Conservation (phyloP, 495 filamentous ascomycete genomes). For the Rhypophila decipiens region DNA sequence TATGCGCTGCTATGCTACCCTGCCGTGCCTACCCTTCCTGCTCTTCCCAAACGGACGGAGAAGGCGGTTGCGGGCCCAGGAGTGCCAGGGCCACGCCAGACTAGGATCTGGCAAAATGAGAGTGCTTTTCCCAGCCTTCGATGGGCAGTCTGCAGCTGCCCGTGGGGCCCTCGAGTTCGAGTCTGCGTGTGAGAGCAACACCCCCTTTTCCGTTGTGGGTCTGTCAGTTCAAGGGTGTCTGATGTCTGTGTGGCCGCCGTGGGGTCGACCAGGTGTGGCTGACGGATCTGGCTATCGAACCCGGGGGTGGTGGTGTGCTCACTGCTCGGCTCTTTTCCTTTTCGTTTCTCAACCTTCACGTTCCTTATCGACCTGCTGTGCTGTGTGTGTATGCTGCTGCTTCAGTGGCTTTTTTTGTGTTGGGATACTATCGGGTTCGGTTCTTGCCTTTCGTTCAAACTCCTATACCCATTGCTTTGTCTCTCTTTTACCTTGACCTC, state of each 20-base stretch:
- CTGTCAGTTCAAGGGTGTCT: constrained; percentile 4
- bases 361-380: constrained; percentile 20
- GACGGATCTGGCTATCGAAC: constrained; percentile 13
- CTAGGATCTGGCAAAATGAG: neutral
- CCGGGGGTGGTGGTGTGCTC: no score
- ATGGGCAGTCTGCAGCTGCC: constrained; percentile 1
- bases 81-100: neutral
- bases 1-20: no score
- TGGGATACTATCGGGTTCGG: constrained; percentile 11
- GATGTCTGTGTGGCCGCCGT: constrained; percentile 10
- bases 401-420: constrained; percentile 15
- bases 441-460: constrained; percentile 14
- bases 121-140: constrained; percentile 8
- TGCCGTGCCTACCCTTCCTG: constrained; percentile 2
- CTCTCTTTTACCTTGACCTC: constrained; percentile 20
- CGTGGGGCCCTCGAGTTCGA: neutral
- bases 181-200: no score
- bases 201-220: constrained; percentile 16
- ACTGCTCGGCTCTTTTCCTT: constrained; percentile 14
- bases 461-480: constrained; percentile 10
- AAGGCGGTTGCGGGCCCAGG: constrained; percentile 5
- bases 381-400: no score
- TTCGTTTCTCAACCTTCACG: constrained; percentile 11
- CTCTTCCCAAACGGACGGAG: constrained; percentile 11
- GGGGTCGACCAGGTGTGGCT: constrained; percentile 14